These are phyloP conservation scores for Aureobasidium sp. DNA, from an alignment of 2,329 filamentous ascomycete species.

Conservation along the genomic window DNA sequence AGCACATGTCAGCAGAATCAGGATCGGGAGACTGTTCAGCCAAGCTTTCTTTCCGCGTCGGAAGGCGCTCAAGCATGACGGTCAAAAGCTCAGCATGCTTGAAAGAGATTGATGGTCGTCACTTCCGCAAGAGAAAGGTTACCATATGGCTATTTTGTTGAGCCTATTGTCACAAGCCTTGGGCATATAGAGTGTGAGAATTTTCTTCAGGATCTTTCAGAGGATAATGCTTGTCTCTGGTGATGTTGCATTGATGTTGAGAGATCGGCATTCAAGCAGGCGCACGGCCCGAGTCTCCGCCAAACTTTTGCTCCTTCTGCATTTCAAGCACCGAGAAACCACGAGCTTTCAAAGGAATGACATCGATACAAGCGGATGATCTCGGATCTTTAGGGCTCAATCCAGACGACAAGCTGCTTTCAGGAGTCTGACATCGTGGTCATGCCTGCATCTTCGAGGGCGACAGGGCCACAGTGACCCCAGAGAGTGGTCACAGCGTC, in stretches of 20 bases:
- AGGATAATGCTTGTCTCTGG: neutral
- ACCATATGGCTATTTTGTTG: neutral
- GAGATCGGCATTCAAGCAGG: neutral
- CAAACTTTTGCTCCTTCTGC: neutral
- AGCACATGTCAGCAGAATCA: neutral
- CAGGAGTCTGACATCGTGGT: neutral
- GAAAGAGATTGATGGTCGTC: too few species aligned
- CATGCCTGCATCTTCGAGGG: neutral
- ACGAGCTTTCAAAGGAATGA: neutral
- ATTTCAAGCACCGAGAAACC: neutral
- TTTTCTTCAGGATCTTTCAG: neutral
- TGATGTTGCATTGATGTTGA: neutral
- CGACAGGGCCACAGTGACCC: conserved; percentile 1
- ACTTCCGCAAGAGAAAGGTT: neutral
- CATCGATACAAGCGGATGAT: neutral
- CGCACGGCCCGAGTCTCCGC: neutral
- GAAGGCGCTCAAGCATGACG: neutral
- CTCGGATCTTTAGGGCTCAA: neutral
- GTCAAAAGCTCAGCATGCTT: neutral
- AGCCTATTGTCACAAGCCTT: neutral
- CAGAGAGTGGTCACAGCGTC: neutral
- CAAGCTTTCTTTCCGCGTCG: neutral
- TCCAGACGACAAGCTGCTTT: neutral
- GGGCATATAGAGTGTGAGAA: neutral
- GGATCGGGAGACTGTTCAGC: neutral